Conservation (phyloP, 2,329 filamentous ascomycete genomes). For the Penicillium italicum region DNA sequence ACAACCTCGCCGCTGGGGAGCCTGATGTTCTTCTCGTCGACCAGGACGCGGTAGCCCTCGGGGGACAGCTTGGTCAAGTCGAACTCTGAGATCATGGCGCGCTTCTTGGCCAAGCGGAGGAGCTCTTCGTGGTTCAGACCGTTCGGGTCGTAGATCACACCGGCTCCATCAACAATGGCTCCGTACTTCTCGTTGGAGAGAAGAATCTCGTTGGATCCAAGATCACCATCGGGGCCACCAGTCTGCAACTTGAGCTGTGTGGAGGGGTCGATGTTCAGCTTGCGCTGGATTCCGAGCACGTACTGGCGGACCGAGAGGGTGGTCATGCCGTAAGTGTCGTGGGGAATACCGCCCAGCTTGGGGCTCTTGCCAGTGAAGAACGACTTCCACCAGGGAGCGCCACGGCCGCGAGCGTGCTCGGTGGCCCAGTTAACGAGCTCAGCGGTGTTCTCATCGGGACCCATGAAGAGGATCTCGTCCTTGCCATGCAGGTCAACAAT, state of each 20-base stretch:
- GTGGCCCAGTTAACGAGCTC: conserved; percentile 99
- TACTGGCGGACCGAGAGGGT: conserved; percentile 95
- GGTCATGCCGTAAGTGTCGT: conserved; percentile 96
- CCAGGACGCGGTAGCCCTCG: conserved; percentile 84
- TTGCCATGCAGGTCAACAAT: conserved; percentile 94
- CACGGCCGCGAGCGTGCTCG: conserved; percentile 79
- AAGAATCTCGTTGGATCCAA: conserved; percentile 96
- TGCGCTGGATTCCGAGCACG: conserved; percentile 93
- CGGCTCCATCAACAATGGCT: conserved; percentile 91
- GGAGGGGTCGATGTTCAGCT: conserved; percentile 81
- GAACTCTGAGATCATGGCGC: conserved; percentile 86
- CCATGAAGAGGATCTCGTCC: conserved; percentile 97
- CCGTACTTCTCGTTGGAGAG: conserved; percentile 95
- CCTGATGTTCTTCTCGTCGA: conserved; percentile 85
- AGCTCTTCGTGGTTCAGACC: conserved; percentile 84
- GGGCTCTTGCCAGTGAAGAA: conserved; percentile 99
- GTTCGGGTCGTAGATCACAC: conserved; percentile 88
- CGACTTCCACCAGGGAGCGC: conserved; percentile 98
- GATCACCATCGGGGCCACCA: conserved; percentile 90
- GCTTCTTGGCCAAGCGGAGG: conserved; percentile 74
- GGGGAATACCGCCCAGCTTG: conserved; percentile 91
- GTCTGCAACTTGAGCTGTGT: conserved; percentile 93
- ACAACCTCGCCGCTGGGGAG: conserved; percentile 83
- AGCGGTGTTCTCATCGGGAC: conserved; percentile 97
- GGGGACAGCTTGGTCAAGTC: conserved; percentile 80